Conservation (phyloP, 371 early-diverging fungal species). For the Syncephalastrum racemosum region DNA sequence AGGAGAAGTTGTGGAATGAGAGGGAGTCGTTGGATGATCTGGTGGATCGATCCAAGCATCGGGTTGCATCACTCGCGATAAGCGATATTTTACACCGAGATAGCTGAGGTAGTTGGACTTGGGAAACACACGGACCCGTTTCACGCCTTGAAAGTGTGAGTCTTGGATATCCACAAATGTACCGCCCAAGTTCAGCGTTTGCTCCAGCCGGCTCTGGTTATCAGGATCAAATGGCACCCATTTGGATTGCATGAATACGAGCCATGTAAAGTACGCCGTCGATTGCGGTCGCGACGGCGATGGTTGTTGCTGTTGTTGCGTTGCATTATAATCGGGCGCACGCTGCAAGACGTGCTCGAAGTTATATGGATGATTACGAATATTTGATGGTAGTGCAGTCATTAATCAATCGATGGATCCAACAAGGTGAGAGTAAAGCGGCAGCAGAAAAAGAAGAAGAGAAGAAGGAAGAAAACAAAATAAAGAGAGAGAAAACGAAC, state of each 20-base stretch:
- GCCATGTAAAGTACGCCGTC: constrained; percentile 40
- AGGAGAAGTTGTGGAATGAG: no score
- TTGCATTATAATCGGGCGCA: constrained; percentile 24
- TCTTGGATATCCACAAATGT: constrained; percentile 53
- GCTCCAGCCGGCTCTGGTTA: constrained; percentile 46
- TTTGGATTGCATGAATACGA: constrained; percentile 42
- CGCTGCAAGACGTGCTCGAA: constrained; percentile 39
- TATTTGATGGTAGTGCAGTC: constrained; percentile 23
- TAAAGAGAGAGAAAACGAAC: constrained; percentile 10
- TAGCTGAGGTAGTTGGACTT: constrained; percentile 48
- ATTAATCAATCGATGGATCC: neutral
- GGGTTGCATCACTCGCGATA: constrained; percentile 50
- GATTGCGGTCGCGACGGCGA: constrained; percentile 8
- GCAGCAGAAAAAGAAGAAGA: constrained; percentile 6
- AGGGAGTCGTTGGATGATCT: constrained; percentile 4
- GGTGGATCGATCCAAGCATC: constrained; percentile 37
- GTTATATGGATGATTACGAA: constrained; percentile 40
- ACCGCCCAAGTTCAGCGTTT: constrained; percentile 44
- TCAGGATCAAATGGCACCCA: constrained; percentile 47
- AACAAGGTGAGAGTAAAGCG: neutral
- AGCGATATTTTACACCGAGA: constrained; percentile 49
- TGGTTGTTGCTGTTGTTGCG: neutral
- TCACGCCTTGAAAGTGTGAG: constrained; percentile 41
- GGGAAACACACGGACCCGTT: constrained; percentile 49
- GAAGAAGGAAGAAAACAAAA: neutral